A percentile compares a stretch with the other conserved stretches of the same genome.
Conservation (phyloP, 106 monocot genomes). For the Dendrobium officinale region DNA sequence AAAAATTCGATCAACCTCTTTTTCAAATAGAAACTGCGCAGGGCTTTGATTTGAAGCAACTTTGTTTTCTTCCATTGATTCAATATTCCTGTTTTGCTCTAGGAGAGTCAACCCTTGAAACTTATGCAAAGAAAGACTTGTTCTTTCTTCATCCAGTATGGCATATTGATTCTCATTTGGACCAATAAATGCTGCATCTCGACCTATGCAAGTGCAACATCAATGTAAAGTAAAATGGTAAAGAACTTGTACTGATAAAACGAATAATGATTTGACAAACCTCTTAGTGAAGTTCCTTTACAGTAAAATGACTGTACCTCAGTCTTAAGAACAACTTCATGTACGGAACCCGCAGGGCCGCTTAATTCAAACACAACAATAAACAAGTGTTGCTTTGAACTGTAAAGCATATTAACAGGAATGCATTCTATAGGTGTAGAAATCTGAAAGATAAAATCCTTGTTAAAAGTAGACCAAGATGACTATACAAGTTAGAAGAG, state of each 20-base stretch:
- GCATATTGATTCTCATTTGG: constrained; percentile 82
- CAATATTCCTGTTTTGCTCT: constrained; percentile 48
- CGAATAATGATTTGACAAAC: constrained; percentile 20
- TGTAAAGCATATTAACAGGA: constrained; percentile 75
- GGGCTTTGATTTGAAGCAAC: constrained; percentile 30
- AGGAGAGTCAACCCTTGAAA: constrained; percentile 26
- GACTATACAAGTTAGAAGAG: neutral
- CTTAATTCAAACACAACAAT: constrained; percentile 72
- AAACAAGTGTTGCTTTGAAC: constrained; percentile 88
- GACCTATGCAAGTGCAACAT: constrained; percentile 27
- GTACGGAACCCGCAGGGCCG: constrained; percentile 45
- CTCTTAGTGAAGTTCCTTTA: constrained; percentile 81
- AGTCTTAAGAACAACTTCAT: constrained; percentile 90
- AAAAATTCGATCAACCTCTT: constrained; percentile 79
- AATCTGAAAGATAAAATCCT: constrained; percentile 35
- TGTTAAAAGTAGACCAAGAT: neutral
- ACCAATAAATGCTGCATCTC: constrained; percentile 87
- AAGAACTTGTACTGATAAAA: neutral
- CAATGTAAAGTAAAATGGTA: neutral
- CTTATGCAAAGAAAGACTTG: constrained; percentile 52
- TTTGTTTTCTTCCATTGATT: constrained; percentile 54
- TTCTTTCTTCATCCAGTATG: constrained; percentile 84
- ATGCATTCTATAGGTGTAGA: constrained; percentile 75
- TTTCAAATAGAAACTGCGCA: constrained; percentile 72
- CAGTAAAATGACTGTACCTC: constrained; percentile 63